Base-by-base conservation (phyloP, 1,284 basidiomycete genomes). In the Cryptococcus jaspeensis region DNA sequence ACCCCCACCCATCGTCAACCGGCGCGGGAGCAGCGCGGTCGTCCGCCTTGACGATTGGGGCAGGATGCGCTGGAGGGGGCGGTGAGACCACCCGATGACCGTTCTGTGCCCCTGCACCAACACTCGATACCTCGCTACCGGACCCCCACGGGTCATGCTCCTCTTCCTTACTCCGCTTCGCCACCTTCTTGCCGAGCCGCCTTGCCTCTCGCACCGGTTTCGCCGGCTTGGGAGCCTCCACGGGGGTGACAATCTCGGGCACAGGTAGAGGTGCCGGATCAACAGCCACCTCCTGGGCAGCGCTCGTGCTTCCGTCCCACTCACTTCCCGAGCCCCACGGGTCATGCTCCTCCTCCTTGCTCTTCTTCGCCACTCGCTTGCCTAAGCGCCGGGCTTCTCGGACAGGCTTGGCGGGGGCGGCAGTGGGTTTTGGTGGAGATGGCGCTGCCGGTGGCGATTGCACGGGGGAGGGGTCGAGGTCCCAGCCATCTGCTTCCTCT, bases 171-270 rank as follows among this genome's bases (percentile, higher is more conserved):
- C 55, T 53, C 37, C 54, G 59, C 48, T 69, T 72, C 0, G 64
- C 65, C 4, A 66, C 64, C 42, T 66, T 71, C 54, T 68, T 70
- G 11, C 70, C 70, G 22, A 72, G 39, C 35, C 62, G 55, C 52
- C 67, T 70, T 2, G 71, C 71, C 58, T 73, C 71, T 50, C 68
- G 42, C 7, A 63, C 64, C 12, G 71, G 66, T 50, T 68, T 71
- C 18, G 54, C 54, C 1, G 43, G 48, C 52, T 59, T 53, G 3
- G 58, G 60, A 22, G 35, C 45, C 13, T 54, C 52, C 5, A 49
- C 36, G 18, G 61, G 56, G 12, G 55, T 46, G n/a, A n/a, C n/a
- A n/a, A n/a, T n/a, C n/a, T n/a, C n/a, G n/a, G n/a, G n/a, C 9
- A 32, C 9, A 32, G 28, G 28, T 32, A 32, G 28, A 32, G 28